phyloP scores from a whole-genome alignment of 2,329 filamentous ascomycete species.

The Hymenoscyphus albidus region DNA sequence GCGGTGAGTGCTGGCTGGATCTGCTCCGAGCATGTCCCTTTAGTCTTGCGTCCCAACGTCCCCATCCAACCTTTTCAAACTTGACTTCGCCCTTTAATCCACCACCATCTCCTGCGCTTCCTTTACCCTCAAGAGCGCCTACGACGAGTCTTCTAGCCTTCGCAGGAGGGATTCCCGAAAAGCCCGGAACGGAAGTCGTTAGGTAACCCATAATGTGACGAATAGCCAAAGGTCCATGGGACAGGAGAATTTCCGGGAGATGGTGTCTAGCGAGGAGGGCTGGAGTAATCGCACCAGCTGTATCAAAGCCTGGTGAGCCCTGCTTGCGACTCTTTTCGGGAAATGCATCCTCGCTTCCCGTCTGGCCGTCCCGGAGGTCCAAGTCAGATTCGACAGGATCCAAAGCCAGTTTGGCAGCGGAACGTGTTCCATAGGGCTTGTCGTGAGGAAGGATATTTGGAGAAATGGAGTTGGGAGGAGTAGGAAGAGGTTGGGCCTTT shows the following conservation, averaged over 20 bases:
- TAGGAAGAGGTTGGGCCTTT: conserved; percentile 67
- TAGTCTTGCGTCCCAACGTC: conserved; percentile 83
- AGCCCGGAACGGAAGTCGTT: conserved; percentile 88
- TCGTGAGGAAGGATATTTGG: conserved; percentile 80
- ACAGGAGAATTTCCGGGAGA: conserved; percentile 83
- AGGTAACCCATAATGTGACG: conserved; percentile 93
- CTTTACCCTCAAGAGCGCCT: conserved; percentile 80
- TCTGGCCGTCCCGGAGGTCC: conserved; percentile 70
- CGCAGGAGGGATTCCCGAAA: conserved; percentile 79
- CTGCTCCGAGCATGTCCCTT: conserved; percentile 52
- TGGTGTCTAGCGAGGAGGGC: conserved; percentile 83
- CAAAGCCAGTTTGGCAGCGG: conserved; percentile 41
- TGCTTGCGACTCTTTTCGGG: conserved; percentile 18
- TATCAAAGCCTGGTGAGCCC: conserved; percentile 52
- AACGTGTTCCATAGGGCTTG: conserved; percentile 53
- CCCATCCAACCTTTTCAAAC: conserved; percentile 97
- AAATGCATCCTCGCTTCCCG: conserved; percentile 38
- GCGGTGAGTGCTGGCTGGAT: conserved; percentile 39
- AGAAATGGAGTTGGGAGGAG: conserved; percentile 93
- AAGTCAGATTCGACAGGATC: conserved; percentile 79
- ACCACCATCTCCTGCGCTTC: conserved; percentile 53
- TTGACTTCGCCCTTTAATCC: conserved; percentile 66
- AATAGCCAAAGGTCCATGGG: conserved; percentile 87
- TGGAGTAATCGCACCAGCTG: conserved; percentile 78
- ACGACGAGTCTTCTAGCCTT: conserved; percentile 91